Conservation (phyloP, 2,329 filamentous ascomycete species). For the Tolypocladium cylindrosporum region DNA sequence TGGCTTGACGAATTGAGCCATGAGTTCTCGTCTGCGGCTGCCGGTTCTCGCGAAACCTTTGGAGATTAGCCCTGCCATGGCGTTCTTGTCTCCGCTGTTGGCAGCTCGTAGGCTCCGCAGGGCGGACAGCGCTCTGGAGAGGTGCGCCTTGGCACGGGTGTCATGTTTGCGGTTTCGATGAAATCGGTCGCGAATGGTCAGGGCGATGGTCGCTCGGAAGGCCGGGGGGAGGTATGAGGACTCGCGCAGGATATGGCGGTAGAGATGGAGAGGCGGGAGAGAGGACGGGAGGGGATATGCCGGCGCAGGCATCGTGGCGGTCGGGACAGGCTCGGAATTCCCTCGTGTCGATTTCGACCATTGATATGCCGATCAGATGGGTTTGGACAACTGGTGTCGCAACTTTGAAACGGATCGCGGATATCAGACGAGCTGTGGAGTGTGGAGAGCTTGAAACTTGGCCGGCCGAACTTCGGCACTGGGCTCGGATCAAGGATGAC, state of each 20-base stretch:
- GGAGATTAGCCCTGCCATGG: slow-evolving; percentile 37
- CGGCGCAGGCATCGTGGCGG: slow-evolving; percentile 17
- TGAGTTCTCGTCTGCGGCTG: slow-evolving; percentile 36
- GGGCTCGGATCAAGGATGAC: neutral
- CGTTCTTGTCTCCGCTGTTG: slow-evolving; percentile 36
- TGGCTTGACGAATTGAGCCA: slow-evolving; percentile 25
- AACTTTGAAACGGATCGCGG: neutral
- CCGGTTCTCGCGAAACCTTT: slow-evolving; percentile 44
- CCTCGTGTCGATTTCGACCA: neutral
- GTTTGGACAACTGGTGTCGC: neutral
- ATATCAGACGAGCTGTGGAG: neutral
- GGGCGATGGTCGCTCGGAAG: slow-evolving; percentile 32
- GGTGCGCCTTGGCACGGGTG: slow-evolving; percentile 15
- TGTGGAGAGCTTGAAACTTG: neutral
- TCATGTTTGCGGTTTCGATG: slow-evolving; percentile 24
- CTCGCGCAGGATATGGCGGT: slow-evolving; percentile 51
- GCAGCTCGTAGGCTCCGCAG: slow-evolving; percentile 42
- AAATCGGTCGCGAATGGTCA: slow-evolving; percentile 36
- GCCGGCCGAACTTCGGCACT: neutral
- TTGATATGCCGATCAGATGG: neutral
- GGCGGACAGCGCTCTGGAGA: slow-evolving; percentile 29
- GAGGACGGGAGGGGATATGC: slow-evolving; percentile 11
- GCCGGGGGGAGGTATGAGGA: slow-evolving; percentile 47
- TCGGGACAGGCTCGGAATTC: neutral
- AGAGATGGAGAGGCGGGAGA: slow-evolving; percentile 28